Evolutionary conservation across 2,329 filamentous ascomycete genomes (phyloP).

Genomic region (Beauveria scarabaeidicola): DNA sequence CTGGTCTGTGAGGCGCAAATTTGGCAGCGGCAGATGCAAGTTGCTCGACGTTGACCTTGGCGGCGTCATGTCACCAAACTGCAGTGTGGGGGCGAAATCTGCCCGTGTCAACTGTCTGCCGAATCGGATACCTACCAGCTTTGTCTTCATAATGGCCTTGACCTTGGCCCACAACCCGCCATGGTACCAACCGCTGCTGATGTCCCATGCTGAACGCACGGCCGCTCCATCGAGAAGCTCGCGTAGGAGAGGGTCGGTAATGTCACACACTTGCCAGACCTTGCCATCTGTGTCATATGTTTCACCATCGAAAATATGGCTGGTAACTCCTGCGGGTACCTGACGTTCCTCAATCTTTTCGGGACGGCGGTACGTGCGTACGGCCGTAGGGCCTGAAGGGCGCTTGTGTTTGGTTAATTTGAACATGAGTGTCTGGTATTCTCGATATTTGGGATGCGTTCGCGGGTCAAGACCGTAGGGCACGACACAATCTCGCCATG

Average conservation of each 20-base stretch:
- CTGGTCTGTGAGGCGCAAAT: conserved; percentile 27
- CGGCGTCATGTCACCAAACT: conserved; percentile 27
- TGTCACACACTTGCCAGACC: conserved; percentile 90
- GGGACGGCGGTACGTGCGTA: conserved; percentile 16
- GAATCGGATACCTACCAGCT: conserved; percentile 61
- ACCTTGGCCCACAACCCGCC: conserved; percentile 75
- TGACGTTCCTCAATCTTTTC: conserved; percentile 31
- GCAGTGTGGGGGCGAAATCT: conserved; percentile 28
- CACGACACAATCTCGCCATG: conserved; percentile 83
- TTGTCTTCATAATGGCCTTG: conserved; percentile 80
- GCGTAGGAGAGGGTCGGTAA: conserved; percentile 68
- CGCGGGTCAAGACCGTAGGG: conserved; percentile 82
- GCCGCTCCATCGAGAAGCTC: conserved; percentile 56
- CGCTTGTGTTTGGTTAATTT: conserved; percentile 52
- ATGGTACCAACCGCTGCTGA: conserved; percentile 73
- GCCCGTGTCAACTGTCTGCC: conserved; percentile 37
- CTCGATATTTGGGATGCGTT: conserved; percentile 62
- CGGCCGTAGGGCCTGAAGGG: conserved; percentile 31
- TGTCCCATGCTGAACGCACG: conserved; percentile 50
- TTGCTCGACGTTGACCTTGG: conserved; percentile 22
- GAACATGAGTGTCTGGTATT: conserved; percentile 87
- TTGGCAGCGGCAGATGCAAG: conserved; percentile 26
- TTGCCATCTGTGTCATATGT: conserved; percentile 71
- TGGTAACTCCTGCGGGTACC: conserved; percentile 25
- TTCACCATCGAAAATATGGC: conserved; percentile 77